Evolutionary conservation across 176 grass and related monocot genomes (phyloP), one percentile per base, ranked within the genome.

Genomic region (Oryza coarctata): DNA sequence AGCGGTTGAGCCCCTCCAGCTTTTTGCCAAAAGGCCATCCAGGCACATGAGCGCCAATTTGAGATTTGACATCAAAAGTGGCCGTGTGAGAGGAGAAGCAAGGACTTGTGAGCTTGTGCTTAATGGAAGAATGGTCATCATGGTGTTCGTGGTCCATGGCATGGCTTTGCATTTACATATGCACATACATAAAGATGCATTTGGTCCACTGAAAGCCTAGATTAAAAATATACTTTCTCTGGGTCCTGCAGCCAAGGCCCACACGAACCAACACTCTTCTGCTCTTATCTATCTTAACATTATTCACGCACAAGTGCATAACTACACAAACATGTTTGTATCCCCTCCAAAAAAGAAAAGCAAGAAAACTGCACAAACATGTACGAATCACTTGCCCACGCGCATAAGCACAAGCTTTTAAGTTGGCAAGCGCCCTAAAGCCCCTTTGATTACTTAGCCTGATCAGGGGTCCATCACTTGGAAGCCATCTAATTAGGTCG

Each of bases 41-140:
- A 44, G 74, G 91, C 88, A 88, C 92, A 88, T 94, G 92, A 89
- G 65, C 92, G 83, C 88, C 88, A 90, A 76, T 71, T 91, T 39
- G 76, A 44, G 74, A 90, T 50, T 90, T 41, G 78, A 65, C 87
- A 49, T 64, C 52, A 80, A 90, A 83, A 85, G 67, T 66, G 30
- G 77, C 61, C 34, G 68, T 38, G 68, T 29, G 38, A 79, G n/a
- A 7, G 55, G 63, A 57, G 13, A 0, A 20, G 60, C 25, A 8
- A 29, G 20, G 58, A 65, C 29, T 3, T 45, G 78, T 45, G 72
- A 75, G 64, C 55, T 64, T 85, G 77, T 81, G 87, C 77, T 63
- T 33, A 41, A 71, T 71, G 82, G 87, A 71, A 64, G 71, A 58
- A 58, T 81, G 3, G 55, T 41, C 87, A 89, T 81, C 82, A 81